phyloP scores from a whole-genome alignment of 352 stramenopile genomes.

The Phytophthora nicotianae region DNA sequence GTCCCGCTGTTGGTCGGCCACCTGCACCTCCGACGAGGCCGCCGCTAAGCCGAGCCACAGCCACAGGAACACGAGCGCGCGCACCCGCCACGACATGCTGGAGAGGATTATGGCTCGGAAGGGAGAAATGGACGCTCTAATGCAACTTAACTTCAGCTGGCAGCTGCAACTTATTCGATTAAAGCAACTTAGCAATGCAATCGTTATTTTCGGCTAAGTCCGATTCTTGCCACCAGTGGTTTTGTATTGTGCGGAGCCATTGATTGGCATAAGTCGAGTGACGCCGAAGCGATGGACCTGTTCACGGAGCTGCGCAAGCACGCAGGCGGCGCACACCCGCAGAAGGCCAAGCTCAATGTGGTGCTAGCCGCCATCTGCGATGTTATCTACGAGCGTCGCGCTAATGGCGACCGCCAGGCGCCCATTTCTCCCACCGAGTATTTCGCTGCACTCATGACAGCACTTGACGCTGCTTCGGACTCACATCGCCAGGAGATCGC shows the following conservation, averaged over 20 bases:
- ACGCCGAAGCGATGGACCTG: slow-evolving; percentile 55
- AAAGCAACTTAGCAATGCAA: background rate
- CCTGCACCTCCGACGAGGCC: slow-evolving; percentile 16
- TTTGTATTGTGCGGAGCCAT: slow-evolving; percentile 36
- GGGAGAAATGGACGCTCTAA: slow-evolving; percentile 1
- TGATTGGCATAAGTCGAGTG: slow-evolving; percentile 34
- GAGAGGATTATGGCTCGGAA: slow-evolving; percentile 12
- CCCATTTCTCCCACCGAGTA: slow-evolving; percentile 85
- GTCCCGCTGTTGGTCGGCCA: slow-evolving; percentile 15
- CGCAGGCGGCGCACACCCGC: slow-evolving; percentile 72
- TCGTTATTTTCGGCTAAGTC: slow-evolving; percentile 1
- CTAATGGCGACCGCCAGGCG: slow-evolving; percentile 18
- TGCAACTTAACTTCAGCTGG: too few species aligned
- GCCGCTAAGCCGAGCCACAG: slow-evolving; percentile 23
- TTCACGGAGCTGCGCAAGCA: slow-evolving; percentile 85
- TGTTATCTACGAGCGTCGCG: slow-evolving; percentile 81
- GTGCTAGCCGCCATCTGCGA: slow-evolving; percentile 84
- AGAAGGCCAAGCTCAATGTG: slow-evolving; percentile 85
- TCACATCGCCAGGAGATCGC: slow-evolving; percentile 82
- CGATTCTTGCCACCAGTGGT: slow-evolving; percentile 37
- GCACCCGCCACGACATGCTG: slow-evolving; percentile 21
- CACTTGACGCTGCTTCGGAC: slow-evolving; percentile 70
- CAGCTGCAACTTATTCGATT: background rate
- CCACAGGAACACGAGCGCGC: slow-evolving; percentile 31
- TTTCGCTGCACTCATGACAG: slow-evolving; percentile 88